These are phyloP conservation scores for Xanthoconium stramineum DNA, from an alignment of 768 basidiomycete species.

Conservation along the genomic window DNA sequence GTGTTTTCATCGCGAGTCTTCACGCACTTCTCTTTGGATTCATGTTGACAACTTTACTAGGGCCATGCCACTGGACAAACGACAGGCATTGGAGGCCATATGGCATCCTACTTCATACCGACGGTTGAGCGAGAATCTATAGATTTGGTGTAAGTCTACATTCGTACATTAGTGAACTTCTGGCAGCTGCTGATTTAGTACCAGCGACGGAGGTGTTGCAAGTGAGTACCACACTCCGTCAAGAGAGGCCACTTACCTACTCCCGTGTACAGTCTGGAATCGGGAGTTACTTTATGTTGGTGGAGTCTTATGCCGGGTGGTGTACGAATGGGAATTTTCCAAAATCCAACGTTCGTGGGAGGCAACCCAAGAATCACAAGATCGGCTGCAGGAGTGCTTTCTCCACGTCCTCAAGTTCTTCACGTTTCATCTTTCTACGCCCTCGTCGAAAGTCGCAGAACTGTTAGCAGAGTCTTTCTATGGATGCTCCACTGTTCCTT, in stretches of 20 bases:
- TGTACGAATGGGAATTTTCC: constrained; percentile 79
- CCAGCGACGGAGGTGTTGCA: neutral
- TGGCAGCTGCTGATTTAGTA: neutral
- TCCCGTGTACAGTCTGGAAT: constrained; percentile 67
- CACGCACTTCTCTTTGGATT: too few species aligned
- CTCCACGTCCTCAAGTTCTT: constrained; percentile 13
- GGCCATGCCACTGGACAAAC: constrained; percentile 6
- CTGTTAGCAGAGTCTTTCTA: constrained; percentile 78
- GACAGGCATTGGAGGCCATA: constrained; percentile 1
- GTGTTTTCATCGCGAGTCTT: neutral
- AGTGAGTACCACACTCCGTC: neutral
- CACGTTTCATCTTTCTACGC: constrained; percentile 44
- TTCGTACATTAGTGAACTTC: neutral
- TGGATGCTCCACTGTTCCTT: constrained; percentile 48
- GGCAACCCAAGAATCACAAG: neutral
- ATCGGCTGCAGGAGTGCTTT: neutral
- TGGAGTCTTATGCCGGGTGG: constrained; percentile 73
- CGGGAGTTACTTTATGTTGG: constrained; percentile 81
- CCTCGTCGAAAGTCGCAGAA: constrained; percentile 71
- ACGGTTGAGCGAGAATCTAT: constrained; percentile 2
- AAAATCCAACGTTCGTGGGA: constrained; percentile 38
- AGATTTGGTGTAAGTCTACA: neutral
- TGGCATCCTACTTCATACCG: constrained; percentile 1
- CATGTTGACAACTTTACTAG: neutral
- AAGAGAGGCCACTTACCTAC: neutral